These are phyloP conservation scores for Aspergillus vadensis DNA, from an alignment of 2,329 filamentous ascomycete genomes.

Conservation along the genomic window DNA sequence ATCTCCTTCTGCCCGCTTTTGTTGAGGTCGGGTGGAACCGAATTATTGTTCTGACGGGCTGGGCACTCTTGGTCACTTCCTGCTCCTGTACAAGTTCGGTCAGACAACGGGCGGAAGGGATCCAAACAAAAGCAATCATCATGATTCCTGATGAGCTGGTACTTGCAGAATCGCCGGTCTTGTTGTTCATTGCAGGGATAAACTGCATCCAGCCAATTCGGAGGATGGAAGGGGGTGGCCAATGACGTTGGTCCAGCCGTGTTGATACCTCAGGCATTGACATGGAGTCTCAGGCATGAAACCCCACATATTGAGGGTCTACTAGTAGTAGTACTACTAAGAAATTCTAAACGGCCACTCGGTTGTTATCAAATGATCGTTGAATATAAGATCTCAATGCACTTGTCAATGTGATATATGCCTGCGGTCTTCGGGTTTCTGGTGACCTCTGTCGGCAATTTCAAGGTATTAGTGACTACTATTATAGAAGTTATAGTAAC, in stretches of 20 bases:
- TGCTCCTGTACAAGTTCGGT: not conserved
- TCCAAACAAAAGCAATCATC: not conserved
- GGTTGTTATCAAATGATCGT: not conserved
- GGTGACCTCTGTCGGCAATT: too few species aligned
- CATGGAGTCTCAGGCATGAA: not conserved
- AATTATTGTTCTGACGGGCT: constrained; percentile 2
- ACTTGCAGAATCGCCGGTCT: not conserved
- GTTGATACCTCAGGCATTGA: not conserved
- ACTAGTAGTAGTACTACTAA: too few species aligned
- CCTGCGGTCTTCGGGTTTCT: too few species aligned
- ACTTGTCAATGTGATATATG: too few species aligned
- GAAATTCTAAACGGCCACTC: too few species aligned
- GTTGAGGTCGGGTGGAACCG: constrained; percentile 21
- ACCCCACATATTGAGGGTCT: not conserved
- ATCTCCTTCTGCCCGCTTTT: constrained; percentile 46
- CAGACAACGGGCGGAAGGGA: not conserved
- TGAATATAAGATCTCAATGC: too few species aligned
- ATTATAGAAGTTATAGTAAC: too few species aligned
- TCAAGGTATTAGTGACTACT: too few species aligned
- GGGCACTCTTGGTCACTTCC: not conserved
- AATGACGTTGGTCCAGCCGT: not conserved
- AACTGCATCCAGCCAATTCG: not conserved
- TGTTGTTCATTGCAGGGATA: not conserved
- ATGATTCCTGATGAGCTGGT: not conserved
- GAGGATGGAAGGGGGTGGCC: not conserved